Evolutionary conservation across 2,329 filamentous ascomycete genomes (phyloP).

Genomic region (Stemphylium lycopersici): DNA sequence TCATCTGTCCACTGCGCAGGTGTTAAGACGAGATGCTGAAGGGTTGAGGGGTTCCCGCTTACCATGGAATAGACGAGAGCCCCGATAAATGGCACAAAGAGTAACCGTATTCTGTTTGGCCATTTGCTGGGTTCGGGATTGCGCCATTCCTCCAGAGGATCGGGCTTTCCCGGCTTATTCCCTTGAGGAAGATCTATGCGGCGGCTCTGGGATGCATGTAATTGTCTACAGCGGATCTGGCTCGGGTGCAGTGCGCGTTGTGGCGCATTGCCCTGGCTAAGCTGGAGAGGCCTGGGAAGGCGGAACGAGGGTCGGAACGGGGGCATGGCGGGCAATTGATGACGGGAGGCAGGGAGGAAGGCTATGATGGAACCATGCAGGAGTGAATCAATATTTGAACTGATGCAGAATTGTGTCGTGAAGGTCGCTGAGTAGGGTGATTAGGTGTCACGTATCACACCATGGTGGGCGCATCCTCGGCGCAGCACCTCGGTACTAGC

Average conservation of each 20-base stretch:
- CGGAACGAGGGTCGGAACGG: slow-evolving; percentile 35
- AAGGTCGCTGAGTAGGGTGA: slow-evolving; percentile 3
- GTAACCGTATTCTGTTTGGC: slow-evolving; percentile 52
- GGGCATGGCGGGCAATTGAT: slow-evolving; percentile 37
- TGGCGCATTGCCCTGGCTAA: slow-evolving; percentile 33
- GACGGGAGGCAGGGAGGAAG: not conserved
- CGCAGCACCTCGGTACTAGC: slow-evolving; percentile 21
- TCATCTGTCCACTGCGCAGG: slow-evolving; percentile 43
- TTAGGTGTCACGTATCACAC: slow-evolving; percentile 36
- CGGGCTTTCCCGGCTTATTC: slow-evolving; percentile 22
- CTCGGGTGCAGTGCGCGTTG: slow-evolving; percentile 27
- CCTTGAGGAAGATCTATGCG: slow-evolving; percentile 28
- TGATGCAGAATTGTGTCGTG: slow-evolving; percentile 16
- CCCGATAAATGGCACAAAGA: slow-evolving; percentile 58
- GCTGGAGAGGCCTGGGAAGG: slow-evolving; percentile 35
- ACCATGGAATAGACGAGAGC: slow-evolving; percentile 67
- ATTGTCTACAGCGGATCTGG: slow-evolving; percentile 19
- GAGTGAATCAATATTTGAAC: not conserved
- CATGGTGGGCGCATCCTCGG: slow-evolving; percentile 35
- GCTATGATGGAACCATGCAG: slow-evolving; percentile 27
- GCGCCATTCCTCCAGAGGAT: slow-evolving; percentile 43
- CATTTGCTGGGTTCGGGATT: slow-evolving; percentile 45
- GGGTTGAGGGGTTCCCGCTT: slow-evolving; percentile 20
- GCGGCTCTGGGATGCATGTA: slow-evolving; percentile 22
- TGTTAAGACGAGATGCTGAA: slow-evolving; percentile 3